Percentiles rank a stretch among this genome's conserved stretches.
These are phyloP conservation scores for Simplicillium aogashimaense DNA, from an alignment of 2,329 filamentous ascomycete genomes.

Conservation along the genomic window DNA sequence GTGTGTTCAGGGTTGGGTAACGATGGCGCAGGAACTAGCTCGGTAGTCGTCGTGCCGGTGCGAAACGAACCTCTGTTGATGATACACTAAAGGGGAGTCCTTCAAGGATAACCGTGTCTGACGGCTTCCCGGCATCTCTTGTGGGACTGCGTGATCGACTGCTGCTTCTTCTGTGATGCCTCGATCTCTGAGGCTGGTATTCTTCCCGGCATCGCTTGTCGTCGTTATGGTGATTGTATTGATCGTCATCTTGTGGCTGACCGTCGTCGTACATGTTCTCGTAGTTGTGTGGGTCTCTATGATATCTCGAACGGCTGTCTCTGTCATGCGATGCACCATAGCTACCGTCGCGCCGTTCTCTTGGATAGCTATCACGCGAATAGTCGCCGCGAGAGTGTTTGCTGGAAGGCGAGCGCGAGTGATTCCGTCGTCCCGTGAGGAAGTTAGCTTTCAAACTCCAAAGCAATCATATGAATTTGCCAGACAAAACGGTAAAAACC, in stretches of 20 bases:
- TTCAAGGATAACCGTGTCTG: slow-evolving; percentile 44
- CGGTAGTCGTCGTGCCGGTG: neutral
- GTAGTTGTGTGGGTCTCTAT: slow-evolving; percentile 21
- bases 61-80: slow-evolving; percentile 38
- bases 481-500: neutral
- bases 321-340: slow-evolving; percentile 5
- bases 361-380: slow-evolving; percentile 2
- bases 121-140: slow-evolving; percentile 30
- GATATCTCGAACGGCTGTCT: slow-evolving; percentile 12
- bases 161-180: slow-evolving; percentile 7
- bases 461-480: slow-evolving; percentile 10
- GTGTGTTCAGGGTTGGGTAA: too few relatives aligned
- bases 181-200: slow-evolving; percentile 6
- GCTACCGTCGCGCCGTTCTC: slow-evolving; percentile 5
- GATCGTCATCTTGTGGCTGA: slow-evolving; percentile 11
- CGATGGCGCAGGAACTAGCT: too few relatives aligned
- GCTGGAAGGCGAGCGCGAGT: slow-evolving; percentile 31
- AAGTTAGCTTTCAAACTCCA: slow-evolving; percentile 33
- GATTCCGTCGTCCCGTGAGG: slow-evolving; percentile 30
- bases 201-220: slow-evolving; percentile 7
- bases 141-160: slow-evolving; percentile 24
- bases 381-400: slow-evolving; percentile 11
- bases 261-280: slow-evolving; percentile 28
- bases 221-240: slow-evolving; percentile 5
- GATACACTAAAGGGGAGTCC: slow-evolving; percentile 38